Evolutionary conservation across 768 basidiomycete genomes (phyloP), one percentile per base, ranked within the genome.

Genomic region (Russula virescens): DNA sequence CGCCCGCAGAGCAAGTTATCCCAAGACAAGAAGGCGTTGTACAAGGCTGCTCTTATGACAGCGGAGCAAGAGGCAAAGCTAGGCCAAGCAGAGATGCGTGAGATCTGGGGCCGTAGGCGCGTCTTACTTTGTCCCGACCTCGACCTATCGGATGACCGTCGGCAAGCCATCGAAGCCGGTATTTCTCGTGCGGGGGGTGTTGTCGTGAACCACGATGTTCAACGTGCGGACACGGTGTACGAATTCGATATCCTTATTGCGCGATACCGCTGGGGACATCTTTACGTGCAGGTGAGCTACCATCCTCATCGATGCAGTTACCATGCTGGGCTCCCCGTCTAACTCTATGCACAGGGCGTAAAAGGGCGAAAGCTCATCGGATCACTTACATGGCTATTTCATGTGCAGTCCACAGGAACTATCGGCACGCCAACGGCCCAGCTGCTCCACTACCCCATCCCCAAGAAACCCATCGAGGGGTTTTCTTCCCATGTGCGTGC

Each of bases 371-470:
- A 87, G 71, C 81, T 82, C 5, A 83, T 98, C 21, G 94, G 88
- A 0, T 91, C 87, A 0, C 77, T 95, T 3, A 78, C 83, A 1
- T 97, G 94, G 94, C 69, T 96, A 14, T 91, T 91, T 71, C 84
- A 88, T 69, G 86, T 91, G 7, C 81, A 91, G 63, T 79, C 83
- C 0, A 81, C 80, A 1, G 85, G 87, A 2, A 73, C 80, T 0
- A 69, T 89, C 5, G 77, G 83, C 10, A 75, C 82, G 6, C 89
- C 94, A 0, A 78, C 84, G 38, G 84, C 89, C 60, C 87, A 91
- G 49, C 77, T 96, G 1, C 75, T 94, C 8, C 94, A 94, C 76
- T 96, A 91, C 70, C 94, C 94, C 0, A 77, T 87, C 31, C 92
- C 90, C 5, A 80, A 76, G 49, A 76, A 75, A 18, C 76, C 78